Evolutionary conservation across 805 yeast species (phyloP).

Genomic region (Wickerhamomyces silvicola): DNA sequence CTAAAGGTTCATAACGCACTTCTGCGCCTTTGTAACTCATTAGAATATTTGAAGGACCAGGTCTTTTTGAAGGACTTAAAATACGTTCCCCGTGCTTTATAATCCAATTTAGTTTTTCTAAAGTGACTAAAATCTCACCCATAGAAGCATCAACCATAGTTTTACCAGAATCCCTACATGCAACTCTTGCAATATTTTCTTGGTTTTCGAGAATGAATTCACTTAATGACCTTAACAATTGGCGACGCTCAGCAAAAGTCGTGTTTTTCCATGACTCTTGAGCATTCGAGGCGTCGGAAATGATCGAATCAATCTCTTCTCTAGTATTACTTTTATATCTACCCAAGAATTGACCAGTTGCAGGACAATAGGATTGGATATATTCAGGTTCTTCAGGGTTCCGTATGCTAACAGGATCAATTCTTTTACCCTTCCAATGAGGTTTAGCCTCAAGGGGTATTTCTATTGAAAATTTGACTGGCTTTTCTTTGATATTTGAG

Average conservation of each 20-base stretch:
- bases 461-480: constrained; percentile 44
- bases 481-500: constrained; percentile 9
- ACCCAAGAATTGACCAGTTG: constrained; percentile 88
- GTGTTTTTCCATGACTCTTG: constrained; percentile 32
- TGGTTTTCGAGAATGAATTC: constrained; percentile 76
- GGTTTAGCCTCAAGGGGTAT: constrained; percentile 76
- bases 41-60: constrained; percentile 81
- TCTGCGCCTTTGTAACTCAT: constrained; percentile 91
- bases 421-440: constrained; percentile 86
- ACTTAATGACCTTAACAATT: constrained; percentile 62
- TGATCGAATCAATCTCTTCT: constrained; percentile 63
- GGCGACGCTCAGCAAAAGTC: constrained; percentile 58
- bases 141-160: constrained; percentile 92
- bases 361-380: constrained; percentile 90
- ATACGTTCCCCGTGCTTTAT: constrained; percentile 73
- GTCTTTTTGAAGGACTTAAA: constrained; percentile 56
- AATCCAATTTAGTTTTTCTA: constrained; percentile 90
- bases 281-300: constrained; percentile 32
- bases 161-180: constrained; percentile 95
- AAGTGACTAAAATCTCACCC: constrained; percentile 94
- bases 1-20: constrained; percentile 87
- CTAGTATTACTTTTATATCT: constrained; percentile 56
- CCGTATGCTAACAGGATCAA: constrained; percentile 54
- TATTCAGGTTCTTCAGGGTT: constrained; percentile 56
- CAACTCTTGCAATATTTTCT: constrained; percentile 80